These are phyloP conservation scores for Penicillium crustosum DNA, from an alignment of 2,329 filamentous ascomycete species.

Conservation along the genomic window DNA sequence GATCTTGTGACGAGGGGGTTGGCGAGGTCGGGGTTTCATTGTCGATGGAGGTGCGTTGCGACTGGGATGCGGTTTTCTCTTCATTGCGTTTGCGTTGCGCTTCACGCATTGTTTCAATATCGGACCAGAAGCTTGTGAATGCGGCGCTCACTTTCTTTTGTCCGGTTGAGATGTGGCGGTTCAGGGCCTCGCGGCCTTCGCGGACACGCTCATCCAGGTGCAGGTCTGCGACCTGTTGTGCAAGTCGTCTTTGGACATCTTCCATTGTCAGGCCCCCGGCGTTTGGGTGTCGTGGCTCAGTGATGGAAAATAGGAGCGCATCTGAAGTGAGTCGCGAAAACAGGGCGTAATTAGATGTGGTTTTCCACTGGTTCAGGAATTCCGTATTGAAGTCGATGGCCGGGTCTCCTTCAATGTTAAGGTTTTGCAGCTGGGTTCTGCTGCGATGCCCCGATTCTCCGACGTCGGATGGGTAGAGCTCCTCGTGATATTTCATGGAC, in stretches of 20 bases:
- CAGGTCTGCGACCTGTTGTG: conserved; percentile 88
- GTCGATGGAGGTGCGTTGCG: conserved; percentile 34
- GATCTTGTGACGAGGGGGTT: conserved; percentile 23
- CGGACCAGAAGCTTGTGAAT: conserved; percentile 84
- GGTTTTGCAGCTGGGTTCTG: conserved; percentile 54
- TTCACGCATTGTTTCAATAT: conserved; percentile 80
- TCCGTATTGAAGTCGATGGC: conserved; percentile 78
- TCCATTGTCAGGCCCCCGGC: conserved; percentile 91
- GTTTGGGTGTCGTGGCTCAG: conserved; percentile 89
- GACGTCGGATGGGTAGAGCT: conserved; percentile 53
- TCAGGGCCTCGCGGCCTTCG: conserved; percentile 77
- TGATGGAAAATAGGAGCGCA: conserved; percentile 87
- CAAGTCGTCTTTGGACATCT: conserved; percentile 84
- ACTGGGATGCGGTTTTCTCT: conserved; percentile 30
- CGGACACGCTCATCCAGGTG: conserved; percentile 89
- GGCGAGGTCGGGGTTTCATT: conserved; percentile 26
- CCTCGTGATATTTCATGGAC: conserved; percentile 83
- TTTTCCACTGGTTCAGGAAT: conserved; percentile 83
- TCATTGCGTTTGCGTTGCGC: conserved; percentile 60
- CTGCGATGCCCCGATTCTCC: conserved; percentile 44
- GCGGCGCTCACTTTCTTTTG: conserved; percentile 83
- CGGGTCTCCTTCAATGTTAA: conserved; percentile 76
- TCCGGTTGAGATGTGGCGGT: conserved; percentile 84
- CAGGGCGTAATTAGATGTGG: conserved; percentile 86
- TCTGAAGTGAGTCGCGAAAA: conserved; percentile 76